Percentiles rank a stretch among this genome's conserved stretches.
Conservation (phyloP, 176 grass and related monocot species). For the bread wheat (Triticum aestivum) region DNA sequence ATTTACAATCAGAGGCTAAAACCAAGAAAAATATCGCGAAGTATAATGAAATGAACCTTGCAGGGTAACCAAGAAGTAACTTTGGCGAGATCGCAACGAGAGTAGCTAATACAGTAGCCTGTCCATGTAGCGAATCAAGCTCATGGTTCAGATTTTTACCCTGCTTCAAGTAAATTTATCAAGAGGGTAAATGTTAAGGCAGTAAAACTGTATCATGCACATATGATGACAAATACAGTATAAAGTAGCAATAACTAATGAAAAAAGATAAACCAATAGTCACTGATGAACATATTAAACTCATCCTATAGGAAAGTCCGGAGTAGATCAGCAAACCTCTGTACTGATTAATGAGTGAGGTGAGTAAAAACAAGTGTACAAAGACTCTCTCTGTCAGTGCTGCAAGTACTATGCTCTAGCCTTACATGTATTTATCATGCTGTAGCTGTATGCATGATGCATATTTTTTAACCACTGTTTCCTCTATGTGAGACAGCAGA, state of each 20-base stretch:
- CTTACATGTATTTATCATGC: neutral
- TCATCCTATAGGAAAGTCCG: neutral
- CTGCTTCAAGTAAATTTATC: slow-evolving; percentile 47
- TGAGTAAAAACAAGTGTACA: slow-evolving; percentile 16
- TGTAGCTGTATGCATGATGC: neutral
- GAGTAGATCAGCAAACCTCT: slow-evolving; percentile 12
- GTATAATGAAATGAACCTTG: slow-evolving; percentile 59
- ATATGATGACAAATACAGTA: slow-evolving; percentile 22
- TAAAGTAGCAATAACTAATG: neutral
- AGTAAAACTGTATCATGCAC: slow-evolving; percentile 3
- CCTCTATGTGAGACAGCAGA: neutral
- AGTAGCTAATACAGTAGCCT: slow-evolving; percentile 83
- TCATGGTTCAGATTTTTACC: slow-evolving; percentile 70
- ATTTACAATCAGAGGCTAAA: neutral
- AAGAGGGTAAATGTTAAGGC: slow-evolving; percentile 23
- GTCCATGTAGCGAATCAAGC: slow-evolving; percentile 79
- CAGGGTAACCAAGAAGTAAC: slow-evolving; percentile 92
- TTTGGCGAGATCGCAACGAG: slow-evolving; percentile 90
- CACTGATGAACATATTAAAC: neutral
- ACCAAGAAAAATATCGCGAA: slow-evolving; percentile 16
- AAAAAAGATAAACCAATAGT: slow-evolving; percentile 11
- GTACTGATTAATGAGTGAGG: slow-evolving; percentile 1
- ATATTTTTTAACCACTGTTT: slow-evolving; percentile 6
- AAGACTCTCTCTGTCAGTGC: neutral
- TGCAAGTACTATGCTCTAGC: neutral